Percentiles rank a stretch among this genome's conserved stretches.
These are phyloP conservation scores for Colletotrichum gloeosporioides DNA, from an alignment of 2,329 filamentous ascomycete genomes.

Conservation along the genomic window DNA sequence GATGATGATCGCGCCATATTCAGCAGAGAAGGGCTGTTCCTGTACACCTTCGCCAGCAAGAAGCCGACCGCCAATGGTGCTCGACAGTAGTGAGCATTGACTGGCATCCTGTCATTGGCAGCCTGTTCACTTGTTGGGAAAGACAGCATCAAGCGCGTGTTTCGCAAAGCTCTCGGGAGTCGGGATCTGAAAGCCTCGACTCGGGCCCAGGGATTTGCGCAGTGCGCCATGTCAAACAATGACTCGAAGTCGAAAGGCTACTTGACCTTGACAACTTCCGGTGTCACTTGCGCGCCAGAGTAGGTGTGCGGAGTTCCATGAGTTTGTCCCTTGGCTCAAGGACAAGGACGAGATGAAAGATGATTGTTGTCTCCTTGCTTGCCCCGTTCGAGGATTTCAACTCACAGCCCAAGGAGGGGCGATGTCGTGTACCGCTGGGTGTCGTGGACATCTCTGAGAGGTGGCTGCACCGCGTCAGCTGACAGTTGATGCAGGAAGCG, in stretches of 20 bases:
- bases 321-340: not conserved
- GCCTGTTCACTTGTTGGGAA: not conserved
- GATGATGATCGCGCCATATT: slow-evolving; percentile 67
- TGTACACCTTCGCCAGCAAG: slow-evolving; percentile 61
- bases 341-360: not conserved
- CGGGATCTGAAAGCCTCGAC: not conserved
- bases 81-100: not conserved
- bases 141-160: not conserved
- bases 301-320: not conserved
- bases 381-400: not conserved
- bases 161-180: not conserved
- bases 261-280: not conserved
- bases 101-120: not conserved
- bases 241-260: not conserved
- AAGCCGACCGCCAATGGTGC: not conserved
- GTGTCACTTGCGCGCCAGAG: not conserved
- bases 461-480: not conserved
- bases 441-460: not conserved
- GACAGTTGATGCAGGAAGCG: not conserved
- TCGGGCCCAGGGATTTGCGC: not conserved
- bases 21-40: slow-evolving; percentile 62
- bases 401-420: not conserved
- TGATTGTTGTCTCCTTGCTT: not conserved
- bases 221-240: not conserved
- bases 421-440: not conserved